Evolutionary conservation across 106 monocot genomes (phyloP).

Genomic region (Dendrobium nobile): DNA sequence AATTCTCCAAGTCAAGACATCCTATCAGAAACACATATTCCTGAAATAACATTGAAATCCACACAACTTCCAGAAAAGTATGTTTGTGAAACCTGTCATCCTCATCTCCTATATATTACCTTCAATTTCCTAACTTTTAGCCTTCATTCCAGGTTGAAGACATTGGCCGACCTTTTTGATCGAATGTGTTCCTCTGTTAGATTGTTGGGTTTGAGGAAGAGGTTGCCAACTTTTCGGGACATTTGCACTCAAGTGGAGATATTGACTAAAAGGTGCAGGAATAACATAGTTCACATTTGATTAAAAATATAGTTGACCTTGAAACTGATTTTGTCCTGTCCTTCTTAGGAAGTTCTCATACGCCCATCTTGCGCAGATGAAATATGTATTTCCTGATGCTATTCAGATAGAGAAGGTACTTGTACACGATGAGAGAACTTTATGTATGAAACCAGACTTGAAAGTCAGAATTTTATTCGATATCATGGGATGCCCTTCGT

Average conservation of each 20-base stretch:
- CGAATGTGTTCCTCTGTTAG: conserved; percentile 52
- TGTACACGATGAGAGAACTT: conserved; percentile 47
- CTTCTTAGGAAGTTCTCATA: conserved; percentile 43
- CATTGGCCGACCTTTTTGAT: conserved; percentile 43
- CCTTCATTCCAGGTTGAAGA: conserved; percentile 25
- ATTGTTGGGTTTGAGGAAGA: conserved; percentile 52
- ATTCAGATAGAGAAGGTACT: conserved; percentile 56
- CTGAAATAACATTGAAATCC: conserved; percentile 8
- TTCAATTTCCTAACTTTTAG: background rate
- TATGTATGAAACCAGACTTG: conserved; percentile 59
- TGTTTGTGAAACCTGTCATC: conserved; percentile 2
- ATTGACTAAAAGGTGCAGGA: conserved; percentile 44
- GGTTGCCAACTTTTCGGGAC: conserved; percentile 40
- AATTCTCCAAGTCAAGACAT: conserved; percentile 18
- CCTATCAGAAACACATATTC: background rate
- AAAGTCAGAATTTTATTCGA: conserved; percentile 36
- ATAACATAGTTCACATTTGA: background rate
- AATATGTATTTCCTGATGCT: conserved; percentile 54
- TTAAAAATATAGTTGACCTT: background rate
- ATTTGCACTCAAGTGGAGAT: conserved; percentile 57
- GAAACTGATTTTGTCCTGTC: conserved; percentile 1
- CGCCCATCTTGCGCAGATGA: conserved; percentile 68
- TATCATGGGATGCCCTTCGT: conserved; percentile 7
- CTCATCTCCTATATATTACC: background rate
- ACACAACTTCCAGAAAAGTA: conserved; percentile 57